phyloP scores from a whole-genome alignment of 176 grass and related monocot species.

The Aegilops sharonensis region DNA sequence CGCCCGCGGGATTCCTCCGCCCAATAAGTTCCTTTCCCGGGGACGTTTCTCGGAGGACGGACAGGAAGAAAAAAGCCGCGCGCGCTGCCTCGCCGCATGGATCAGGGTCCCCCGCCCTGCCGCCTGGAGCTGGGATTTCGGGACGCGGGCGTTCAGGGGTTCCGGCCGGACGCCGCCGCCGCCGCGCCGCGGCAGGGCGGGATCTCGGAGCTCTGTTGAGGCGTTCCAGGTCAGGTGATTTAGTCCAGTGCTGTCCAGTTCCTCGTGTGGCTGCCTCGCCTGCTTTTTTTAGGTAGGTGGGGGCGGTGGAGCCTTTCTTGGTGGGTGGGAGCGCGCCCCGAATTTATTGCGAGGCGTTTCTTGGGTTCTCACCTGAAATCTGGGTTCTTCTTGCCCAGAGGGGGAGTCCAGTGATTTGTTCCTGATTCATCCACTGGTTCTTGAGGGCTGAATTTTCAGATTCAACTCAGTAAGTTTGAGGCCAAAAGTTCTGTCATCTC shows the following conservation, averaged over 20 bases:
- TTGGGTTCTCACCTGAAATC: slow-evolving; percentile 11
- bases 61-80: not conserved
- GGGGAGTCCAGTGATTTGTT: not conserved
- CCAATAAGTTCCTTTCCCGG: not conserved
- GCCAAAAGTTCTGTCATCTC: not conserved
- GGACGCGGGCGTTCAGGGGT: slow-evolving; percentile 9
- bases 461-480: not conserved
- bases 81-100: slow-evolving; percentile 26
- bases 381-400: slow-evolving; percentile 2
- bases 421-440: not conserved
- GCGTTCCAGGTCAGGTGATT: slow-evolving; percentile 2
- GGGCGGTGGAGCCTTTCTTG: slow-evolving; percentile 22
- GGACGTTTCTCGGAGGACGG: not conserved
- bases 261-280: not conserved
- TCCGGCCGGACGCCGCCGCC: not conserved
- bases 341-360: slow-evolving; percentile 37
- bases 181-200: not conserved
- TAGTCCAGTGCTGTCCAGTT: slow-evolving; percentile 24
- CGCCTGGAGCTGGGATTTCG: slow-evolving; percentile 27
- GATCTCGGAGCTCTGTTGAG: slow-evolving; percentile 45
- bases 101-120: slow-evolving; percentile 23
- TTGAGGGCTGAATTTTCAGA: not conserved
- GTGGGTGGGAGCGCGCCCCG: slow-evolving; percentile 26
- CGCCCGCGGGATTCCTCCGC: slow-evolving; percentile 6
- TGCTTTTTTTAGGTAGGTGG: slow-evolving; percentile 35